phyloP scores from a whole-genome alignment of 1,284 basidiomycete species.

The Gymnopus androsaceus region DNA sequence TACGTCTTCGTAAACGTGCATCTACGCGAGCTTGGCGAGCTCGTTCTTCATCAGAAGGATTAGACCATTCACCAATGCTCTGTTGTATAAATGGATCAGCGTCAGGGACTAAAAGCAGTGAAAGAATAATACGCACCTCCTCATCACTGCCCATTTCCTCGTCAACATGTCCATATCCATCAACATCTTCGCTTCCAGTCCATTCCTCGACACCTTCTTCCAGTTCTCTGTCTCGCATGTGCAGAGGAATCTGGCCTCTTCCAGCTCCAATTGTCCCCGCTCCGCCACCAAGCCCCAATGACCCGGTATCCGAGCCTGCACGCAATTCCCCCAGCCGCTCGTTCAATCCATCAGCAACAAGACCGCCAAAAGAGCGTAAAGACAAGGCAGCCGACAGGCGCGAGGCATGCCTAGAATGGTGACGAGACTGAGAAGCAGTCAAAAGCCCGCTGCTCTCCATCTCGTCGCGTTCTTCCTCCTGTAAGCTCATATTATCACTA shows the following conservation, averaged over 20 bases:
- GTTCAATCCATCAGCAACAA: constrained; percentile 31
- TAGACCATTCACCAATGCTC: constrained; percentile 87
- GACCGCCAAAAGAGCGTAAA: constrained; percentile 60
- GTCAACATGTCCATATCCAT: constrained; percentile 40
- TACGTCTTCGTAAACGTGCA: constrained; percentile 51
- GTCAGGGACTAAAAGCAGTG: constrained; percentile 14
- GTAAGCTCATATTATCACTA: constrained; percentile 22
- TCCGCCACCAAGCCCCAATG: not conserved
- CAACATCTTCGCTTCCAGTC: constrained; percentile 77
- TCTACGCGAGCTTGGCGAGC: constrained; percentile 67
- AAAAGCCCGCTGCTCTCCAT: constrained; percentile 36
- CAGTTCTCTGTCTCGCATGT: constrained; percentile 19
- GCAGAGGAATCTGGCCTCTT: constrained; percentile 8
- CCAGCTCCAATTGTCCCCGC: not conserved
- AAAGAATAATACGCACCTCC: constrained; percentile 11
- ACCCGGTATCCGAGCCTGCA: not conserved
- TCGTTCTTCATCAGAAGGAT: constrained; percentile 82
- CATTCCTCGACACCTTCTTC: constrained; percentile 63
- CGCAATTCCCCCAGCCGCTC: constrained; percentile 21
- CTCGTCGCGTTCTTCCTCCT: constrained; percentile 16
- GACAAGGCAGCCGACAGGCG: constrained; percentile 66
- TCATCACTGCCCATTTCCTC: constrained; percentile 52
- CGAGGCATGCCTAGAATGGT: constrained; percentile 74
- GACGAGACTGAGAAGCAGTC: constrained; percentile 49
- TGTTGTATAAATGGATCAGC: constrained; percentile 28